Evolutionary conservation across 2,329 filamentous ascomycete genomes (phyloP), one percentile per base, ranked within the genome.

Genomic region (Ophidiomyces ophidiicola): DNA sequence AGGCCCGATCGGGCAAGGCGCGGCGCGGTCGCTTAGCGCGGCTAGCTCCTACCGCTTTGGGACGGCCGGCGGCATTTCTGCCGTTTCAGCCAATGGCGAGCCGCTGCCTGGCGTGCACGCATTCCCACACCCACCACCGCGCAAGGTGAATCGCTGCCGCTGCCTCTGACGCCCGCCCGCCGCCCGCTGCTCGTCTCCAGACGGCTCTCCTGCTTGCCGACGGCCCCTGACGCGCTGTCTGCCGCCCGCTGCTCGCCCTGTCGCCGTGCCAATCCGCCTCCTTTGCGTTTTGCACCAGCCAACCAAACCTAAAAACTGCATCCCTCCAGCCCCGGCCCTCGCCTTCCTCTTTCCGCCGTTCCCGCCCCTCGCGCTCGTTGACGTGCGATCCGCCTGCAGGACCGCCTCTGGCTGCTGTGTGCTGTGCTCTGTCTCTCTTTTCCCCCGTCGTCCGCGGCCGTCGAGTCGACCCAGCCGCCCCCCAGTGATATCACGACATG

Each of bases 61-160:
- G 44, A 32, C 26, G 30, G 23, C 21, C 37, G 28, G 43, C 38
- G 44, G 45, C 40, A 45, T 32, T 47, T 43, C n/a, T 47, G 43
- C 43, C 45, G 43, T 45, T 38, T 30, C 32, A 21, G 39, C 43
- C 44, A 43, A 46, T 46, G 28, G 30, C 3, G 20, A 14, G 12
- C 7, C 24, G 30, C 31, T 8, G 30, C 23, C 42, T 30, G 23
- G 20, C 21, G 25, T 25, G 6, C 29, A 28, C 20, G 20, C 36
- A 7, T 28, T 23, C 28, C 23, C 29, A 41, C 38, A 30, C 38
- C 38, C 38, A 41, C 38, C 38, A 35, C 32, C 38, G 36, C 23
- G 32, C 30, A 35, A 31, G 38, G 26, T 32, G 31, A 36, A 35
- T 36, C 31, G n/a, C 26, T 17, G 37, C 15, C 17, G 20, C n/a